Percentiles rank a stretch among this genome's conserved stretches.
Evolutionary conservation across 371 early-diverging fungal species (phyloP).

Genomic region (Coemansia sp.): DNA sequence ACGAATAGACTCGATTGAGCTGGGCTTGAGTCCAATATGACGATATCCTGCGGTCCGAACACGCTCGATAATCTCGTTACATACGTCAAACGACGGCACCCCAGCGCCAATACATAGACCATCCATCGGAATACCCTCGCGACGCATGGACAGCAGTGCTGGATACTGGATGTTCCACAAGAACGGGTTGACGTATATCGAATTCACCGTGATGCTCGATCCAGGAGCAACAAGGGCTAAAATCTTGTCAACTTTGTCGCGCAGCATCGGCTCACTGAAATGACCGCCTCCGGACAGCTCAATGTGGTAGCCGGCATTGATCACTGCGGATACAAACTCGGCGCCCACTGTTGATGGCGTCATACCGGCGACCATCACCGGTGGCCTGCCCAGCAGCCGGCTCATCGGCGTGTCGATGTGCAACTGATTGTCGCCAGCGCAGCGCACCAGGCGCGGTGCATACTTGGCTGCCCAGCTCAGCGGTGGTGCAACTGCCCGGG

Average conservation of each 20-base stretch:
- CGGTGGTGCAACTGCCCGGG: constrained; percentile 69
- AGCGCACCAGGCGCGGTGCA: constrained; percentile 62
- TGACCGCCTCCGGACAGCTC: constrained; percentile 97
- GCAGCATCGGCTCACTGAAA: constrained; percentile 81
- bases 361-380: constrained; percentile 54
- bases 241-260: constrained; percentile 79
- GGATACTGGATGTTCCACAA: constrained; percentile 98
- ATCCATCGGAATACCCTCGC: constrained; percentile 90
- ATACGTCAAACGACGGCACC: constrained; percentile 90
- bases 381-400: constrained; percentile 70
- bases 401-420: constrained; percentile 90
- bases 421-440: constrained; percentile 62
- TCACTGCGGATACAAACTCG: constrained; percentile 67
- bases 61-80: constrained; percentile 78
- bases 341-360: constrained; percentile 49
- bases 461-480: constrained; percentile 85
- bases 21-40: constrained; percentile 93
- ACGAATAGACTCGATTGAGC: constrained; percentile 80
- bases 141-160: constrained; percentile 80
- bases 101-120: constrained; percentile 93
- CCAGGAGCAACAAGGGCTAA: constrained; percentile 75
- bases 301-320: constrained; percentile 93
- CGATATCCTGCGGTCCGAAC: constrained; percentile 80
- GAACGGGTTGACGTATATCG: constrained; percentile 89
- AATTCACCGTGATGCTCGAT: constrained; percentile 87